Base-by-base conservation (phyloP, 345 rosid genomes). In the Lepidium sativum region DNA sequence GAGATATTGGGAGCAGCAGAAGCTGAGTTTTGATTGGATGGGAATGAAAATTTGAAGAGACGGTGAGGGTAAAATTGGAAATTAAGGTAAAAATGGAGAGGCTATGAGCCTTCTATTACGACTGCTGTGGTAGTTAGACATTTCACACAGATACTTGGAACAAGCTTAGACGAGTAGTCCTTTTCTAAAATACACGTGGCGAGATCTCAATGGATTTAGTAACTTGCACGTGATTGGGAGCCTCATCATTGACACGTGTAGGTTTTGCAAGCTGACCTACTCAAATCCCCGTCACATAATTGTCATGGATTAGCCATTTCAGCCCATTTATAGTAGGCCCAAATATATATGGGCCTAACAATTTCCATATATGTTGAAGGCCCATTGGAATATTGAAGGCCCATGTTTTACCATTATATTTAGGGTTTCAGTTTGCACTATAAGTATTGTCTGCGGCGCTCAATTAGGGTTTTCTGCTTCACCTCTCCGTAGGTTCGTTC, bases 401-500 rank as follows among this genome's bases (percentile, higher is more conserved):
- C 75, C 65, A 64, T 48, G 60, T 0, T 11, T n/a, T 11, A 54
- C 6, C 7, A 10, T 5, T 10, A 31, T 27, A 27, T 6, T 21
- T 71, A 71, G 75, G 75, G 70, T 34, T 71, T 60, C 44, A 12
- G 44, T 34, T 6, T 11, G 12, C 57, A 63, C 18, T 48, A 63
- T 39, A 55, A 37, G 6, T 64, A 8, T 0, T 40, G 34, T 33
- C n/a, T 6, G 60, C 70, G 60, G 70, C 70, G 11, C 12, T 9
- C 2, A 49, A 6, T 8, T 49, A 40, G 69, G 48, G 54, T 41
- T 62, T 47, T 1, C 65, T 49, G 40, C 70, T 49, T 67, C 16
- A 72, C 66, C 72, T 72, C 76, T 57, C 76, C 76, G 3, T 71
- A 58, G 71, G 76, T 65, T 58, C 12, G 60, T 32, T 0, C 54